Evolutionary conservation across 371 early-diverging fungal genomes (phyloP).

Genomic region (Cokeromyces recurvatus): DNA sequence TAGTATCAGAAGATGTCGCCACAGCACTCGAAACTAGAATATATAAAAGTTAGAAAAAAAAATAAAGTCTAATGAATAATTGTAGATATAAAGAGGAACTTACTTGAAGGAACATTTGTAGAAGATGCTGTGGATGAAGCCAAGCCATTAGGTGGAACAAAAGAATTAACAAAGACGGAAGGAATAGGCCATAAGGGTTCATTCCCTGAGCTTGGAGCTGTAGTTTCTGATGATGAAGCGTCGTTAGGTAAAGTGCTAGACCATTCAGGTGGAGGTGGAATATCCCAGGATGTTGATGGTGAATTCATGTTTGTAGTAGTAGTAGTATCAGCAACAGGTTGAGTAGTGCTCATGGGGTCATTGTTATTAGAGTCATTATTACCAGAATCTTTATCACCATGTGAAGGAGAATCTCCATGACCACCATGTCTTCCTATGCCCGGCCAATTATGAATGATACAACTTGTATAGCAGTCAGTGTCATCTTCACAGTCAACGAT

Average conservation of each 20-base stretch:
- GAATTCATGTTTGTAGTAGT: no score
- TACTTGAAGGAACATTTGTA: no score
- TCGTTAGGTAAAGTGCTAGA: no score
- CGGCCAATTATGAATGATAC: constrained; percentile 35
- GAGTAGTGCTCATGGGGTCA: no score
- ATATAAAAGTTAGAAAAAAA: neutral
- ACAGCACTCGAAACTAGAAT: neutral
- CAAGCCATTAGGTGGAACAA: neutral
- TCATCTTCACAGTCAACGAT: constrained; percentile 16
- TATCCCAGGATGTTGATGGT: no score
- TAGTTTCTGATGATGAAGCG: no score
- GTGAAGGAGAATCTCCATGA: neutral
- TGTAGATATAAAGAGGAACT: neutral
- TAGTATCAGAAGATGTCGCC: neutral
- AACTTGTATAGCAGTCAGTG: constrained; percentile 25
- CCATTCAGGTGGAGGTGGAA: no score
- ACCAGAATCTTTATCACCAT: neutral
- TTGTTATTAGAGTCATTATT: neutral
- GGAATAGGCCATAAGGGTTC: neutral
- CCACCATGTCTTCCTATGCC: no score
- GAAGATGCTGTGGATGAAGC: constrained; percentile 8
- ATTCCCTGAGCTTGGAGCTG: no score
- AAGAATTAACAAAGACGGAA: neutral
- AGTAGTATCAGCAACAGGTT: no score
- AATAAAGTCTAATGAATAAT: neutral